Conservation (phyloP, 371 early-diverging fungal genomes). For the Rhizomucor pusillus region DNA sequence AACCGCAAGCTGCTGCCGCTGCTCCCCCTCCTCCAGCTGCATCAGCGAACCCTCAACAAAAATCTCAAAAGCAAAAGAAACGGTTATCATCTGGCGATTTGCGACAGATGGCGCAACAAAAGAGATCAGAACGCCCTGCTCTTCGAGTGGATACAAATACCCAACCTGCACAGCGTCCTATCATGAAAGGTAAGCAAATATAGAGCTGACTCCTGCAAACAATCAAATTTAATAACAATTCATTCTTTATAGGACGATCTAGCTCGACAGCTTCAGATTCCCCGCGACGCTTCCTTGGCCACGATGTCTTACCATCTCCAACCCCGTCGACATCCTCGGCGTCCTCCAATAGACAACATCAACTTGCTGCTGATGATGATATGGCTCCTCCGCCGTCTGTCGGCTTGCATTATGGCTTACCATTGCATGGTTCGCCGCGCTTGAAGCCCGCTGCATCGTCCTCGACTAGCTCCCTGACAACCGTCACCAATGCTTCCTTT, state of each 20-base stretch:
- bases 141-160: constrained; percentile 29
- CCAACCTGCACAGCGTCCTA: constrained; percentile 16
- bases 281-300: constrained; percentile 13
- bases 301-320: constrained; percentile 31
- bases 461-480: constrained; percentile 14
- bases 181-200: constrained; percentile 26
- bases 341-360: constrained; percentile 7
- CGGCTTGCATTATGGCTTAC: constrained; percentile 40
- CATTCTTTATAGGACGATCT: constrained; percentile 11
- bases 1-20: constrained; percentile 16
- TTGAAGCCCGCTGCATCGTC: constrained; percentile 42
- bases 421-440: constrained; percentile 45
- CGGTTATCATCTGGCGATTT: constrained; percentile 15
- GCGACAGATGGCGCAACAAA: constrained; percentile 9
- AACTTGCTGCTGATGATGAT: constrained; percentile 10
- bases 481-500: constrained; percentile 2
- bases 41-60: too few relatives aligned
- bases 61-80: too few relatives aligned
- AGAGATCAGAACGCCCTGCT: constrained; percentile 22
- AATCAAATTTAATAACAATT: neutral
- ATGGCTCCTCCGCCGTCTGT: constrained; percentile 20
- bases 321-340: constrained; percentile 33
- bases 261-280: constrained; percentile 33
- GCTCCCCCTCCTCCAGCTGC: constrained; percentile 8
- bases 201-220: neutral